Conservation (phyloP, 345 rosid genomes). For the Camelina hispida region DNA sequence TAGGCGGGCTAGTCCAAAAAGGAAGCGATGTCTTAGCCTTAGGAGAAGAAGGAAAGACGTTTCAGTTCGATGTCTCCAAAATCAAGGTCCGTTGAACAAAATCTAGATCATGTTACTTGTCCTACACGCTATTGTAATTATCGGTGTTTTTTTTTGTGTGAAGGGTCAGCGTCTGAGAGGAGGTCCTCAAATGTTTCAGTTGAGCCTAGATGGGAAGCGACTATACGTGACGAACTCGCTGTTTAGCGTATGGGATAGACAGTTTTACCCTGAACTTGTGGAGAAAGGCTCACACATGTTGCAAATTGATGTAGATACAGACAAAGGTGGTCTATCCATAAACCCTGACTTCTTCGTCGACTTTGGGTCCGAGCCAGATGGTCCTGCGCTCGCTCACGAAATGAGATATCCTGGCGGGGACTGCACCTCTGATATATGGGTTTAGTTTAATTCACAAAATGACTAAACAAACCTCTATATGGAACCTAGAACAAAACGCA, state of each 20-base stretch:
- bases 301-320: conserved; percentile 74
- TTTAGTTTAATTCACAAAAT: background rate
- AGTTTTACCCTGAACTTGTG: conserved; percentile 73
- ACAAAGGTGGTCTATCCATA: conserved; percentile 66
- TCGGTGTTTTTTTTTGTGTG: background rate
- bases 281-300: conserved; percentile 89
- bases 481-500: background rate
- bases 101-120: conserved; percentile 1
- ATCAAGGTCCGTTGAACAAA: conserved; percentile 53
- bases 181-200: conserved; percentile 90
- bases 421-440: conserved; percentile 92
- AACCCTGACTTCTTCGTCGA: conserved; percentile 79
- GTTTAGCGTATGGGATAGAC: conserved; percentile 81
- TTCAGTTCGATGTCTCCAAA: conserved; percentile 70
- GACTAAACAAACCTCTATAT: background rate
- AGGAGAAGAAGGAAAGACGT: conserved; percentile 61
- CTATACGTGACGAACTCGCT: conserved; percentile 85
- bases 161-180: conserved; percentile 77
- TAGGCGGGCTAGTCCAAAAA: conserved; percentile 72
- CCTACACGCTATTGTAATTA: background rate
- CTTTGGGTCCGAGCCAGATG: conserved; percentile 78
- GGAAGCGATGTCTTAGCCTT: conserved; percentile 64
- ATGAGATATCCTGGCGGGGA: conserved; percentile 95
- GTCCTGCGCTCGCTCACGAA: conserved; percentile 89
- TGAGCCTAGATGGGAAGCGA: conserved; percentile 84